Percentiles rank a stretch among this genome's conserved stretches.
Conservation (phyloP, 257 asterid species). For the Scutellaria galericulata region DNA sequence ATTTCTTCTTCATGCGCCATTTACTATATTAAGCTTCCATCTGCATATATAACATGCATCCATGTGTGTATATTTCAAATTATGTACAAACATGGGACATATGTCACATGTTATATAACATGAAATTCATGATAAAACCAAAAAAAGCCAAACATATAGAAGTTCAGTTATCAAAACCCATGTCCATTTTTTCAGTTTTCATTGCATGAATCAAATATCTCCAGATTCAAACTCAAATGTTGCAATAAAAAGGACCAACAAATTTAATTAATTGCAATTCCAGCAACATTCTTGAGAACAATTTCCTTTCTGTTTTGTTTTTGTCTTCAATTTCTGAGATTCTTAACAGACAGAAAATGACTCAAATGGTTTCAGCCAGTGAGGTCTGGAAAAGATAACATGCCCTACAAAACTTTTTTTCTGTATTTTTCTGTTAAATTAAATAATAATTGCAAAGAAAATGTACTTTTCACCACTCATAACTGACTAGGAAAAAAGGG, state of each 20-base stretch:
- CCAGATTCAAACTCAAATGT: conserved; percentile 13
- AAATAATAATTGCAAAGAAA: neutral
- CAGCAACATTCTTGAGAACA: conserved; percentile 46
- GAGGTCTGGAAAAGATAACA: conserved; percentile 39
- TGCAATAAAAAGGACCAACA: conserved; percentile 28
- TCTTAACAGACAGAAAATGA: conserved; percentile 32
- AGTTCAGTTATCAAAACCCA: conserved; percentile 1
- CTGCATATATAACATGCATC: too few relatives aligned
- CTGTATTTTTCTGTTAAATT: conserved; percentile 27
- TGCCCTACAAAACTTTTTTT: conserved; percentile 41
- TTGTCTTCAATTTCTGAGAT: conserved; percentile 36
- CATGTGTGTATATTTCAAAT: too few relatives aligned
- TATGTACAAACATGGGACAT: too few relatives aligned
- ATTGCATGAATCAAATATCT: neutral
- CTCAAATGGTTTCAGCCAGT: conserved; percentile 43
- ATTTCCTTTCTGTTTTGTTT: conserved; percentile 44
- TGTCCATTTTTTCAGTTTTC: conserved; percentile 5
- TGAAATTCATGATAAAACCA: neutral
- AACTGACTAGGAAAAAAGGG: conserved; percentile 11
- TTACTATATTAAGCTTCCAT: too few relatives aligned
- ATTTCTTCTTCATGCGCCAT: too few relatives aligned
- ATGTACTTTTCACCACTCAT: conserved; percentile 30
- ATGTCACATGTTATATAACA: neutral
- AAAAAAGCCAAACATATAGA: conserved; percentile 9
- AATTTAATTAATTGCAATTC: conserved; percentile 28